Evolutionary conservation across 768 basidiomycete species (phyloP), one percentile per base, ranked within the genome.

Genomic region (Pleurotus ostreatus): DNA sequence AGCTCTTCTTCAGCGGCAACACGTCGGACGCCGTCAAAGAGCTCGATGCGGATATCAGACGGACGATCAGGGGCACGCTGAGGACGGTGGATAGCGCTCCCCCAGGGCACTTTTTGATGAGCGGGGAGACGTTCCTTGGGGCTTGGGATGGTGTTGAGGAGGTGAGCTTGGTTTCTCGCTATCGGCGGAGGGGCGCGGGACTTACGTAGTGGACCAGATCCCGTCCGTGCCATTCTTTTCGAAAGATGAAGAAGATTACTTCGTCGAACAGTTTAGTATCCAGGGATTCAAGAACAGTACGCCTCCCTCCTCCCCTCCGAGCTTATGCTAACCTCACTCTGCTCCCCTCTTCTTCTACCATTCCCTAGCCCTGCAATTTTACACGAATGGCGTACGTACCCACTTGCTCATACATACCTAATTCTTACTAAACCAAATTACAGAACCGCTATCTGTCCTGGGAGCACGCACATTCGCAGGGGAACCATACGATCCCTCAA

Each of bases 201-300:
- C 11, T 41, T 51, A 18, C 46, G 16, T 7, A n/a, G 15, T 18
- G 20, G 13, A 30, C 26, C 62, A 87, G 83, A 82, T 88, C 37
- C 78, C 82, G 1, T 76, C 80, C 0, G 75, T 87, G 47, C 79
- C 82, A 0, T 89, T 84, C 68, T 78, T 89, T 44, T 76, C 78
- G 0, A 43, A 62, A 0, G 77, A 78, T 8, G 85, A 90, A 65
- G 88, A 90, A 62, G 80, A 85, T 61, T 89, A 89, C 62, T 81
- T 88, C 57, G 78, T 88, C 0, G 77, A 86, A 49, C 81, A 84
- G 59, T 89, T 81, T 60, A 63, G 63, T 40, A 70, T 71, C 8
- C 83, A 82, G 60, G 82, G 83, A 0, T 89, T 89, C 62, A 70
- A 73, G 49, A 64, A 82, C 55, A 86, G 89, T 89, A 60, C 20